A percentile compares a stretch with the other conserved stretches of the same genome.
phyloP scores from a whole-genome alignment of 495 filamentous ascomycete species.

The Trypethelium eluteriae region DNA sequence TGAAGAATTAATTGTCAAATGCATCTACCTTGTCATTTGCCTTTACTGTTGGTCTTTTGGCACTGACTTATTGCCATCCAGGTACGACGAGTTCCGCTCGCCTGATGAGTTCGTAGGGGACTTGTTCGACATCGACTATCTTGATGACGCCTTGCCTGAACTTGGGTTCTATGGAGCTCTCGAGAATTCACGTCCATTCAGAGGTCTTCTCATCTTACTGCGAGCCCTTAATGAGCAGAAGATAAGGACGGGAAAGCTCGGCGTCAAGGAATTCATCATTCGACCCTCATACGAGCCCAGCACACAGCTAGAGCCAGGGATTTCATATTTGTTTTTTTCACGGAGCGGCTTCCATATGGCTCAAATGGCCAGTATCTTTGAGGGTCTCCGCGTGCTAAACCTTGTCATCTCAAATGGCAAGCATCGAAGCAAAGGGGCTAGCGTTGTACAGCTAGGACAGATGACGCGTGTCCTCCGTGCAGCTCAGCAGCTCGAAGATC shows the following conservation, averaged over 20 bases:
- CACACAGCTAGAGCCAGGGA: neutral
- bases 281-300: slow-evolving; percentile 3
- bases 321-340: slow-evolving; percentile 2
- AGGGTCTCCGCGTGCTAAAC: slow-evolving; percentile 1
- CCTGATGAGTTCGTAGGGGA: neutral
- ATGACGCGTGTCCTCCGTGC: neutral
- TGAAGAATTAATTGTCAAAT: neutral
- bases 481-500: neutral
- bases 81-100: neutral
- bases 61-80: neutral
- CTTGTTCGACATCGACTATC: neutral
- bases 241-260: neutral
- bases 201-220: neutral
- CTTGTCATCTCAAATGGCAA: neutral
- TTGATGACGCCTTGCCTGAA: slow-evolving; percentile 3
- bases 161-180: neutral
- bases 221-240: neutral
- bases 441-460: neutral
- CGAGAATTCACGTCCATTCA: slow-evolving; percentile 6
- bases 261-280: slow-evolving; percentile 1
- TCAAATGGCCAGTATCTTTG: neutral
- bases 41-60: neutral
- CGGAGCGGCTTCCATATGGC: neutral
- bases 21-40: neutral
- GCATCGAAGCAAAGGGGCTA: neutral